phyloP scores from a whole-genome alignment of 2,329 filamentous ascomycete genomes.

The Talaromyces sp. region DNA sequence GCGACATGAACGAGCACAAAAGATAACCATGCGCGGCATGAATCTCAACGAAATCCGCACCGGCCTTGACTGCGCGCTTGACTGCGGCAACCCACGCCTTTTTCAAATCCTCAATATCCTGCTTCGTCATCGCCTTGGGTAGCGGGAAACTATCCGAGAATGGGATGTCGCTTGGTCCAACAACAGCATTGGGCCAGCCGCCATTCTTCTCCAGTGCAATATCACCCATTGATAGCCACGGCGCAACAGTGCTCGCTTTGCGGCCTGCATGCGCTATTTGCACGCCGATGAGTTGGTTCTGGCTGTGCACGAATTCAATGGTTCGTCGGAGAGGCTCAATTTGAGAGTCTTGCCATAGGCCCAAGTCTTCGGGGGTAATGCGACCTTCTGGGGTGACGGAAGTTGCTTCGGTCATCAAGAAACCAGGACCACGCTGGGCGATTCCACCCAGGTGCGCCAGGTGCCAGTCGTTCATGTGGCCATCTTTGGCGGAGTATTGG shows the following conservation, averaged over 20 bases:
- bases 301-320: slow-evolving; percentile 74
- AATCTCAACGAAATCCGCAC: slow-evolving; percentile 75
- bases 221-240: slow-evolving; percentile 37
- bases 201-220: slow-evolving; percentile 50
- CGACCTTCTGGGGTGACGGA: slow-evolving; percentile 71
- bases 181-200: slow-evolving; percentile 54
- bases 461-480: slow-evolving; percentile 77
- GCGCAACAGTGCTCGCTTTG: slow-evolving; percentile 58
- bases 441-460: slow-evolving; percentile 78
- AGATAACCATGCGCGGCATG: slow-evolving; percentile 80
- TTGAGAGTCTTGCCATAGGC: slow-evolving; percentile 82
- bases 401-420: slow-evolving; percentile 76
- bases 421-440: slow-evolving; percentile 67
- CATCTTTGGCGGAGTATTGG: slow-evolving; percentile 64
- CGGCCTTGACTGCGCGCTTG: slow-evolving; percentile 61
- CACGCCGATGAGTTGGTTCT: slow-evolving; percentile 71
- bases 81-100: slow-evolving; percentile 58
- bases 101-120: slow-evolving; percentile 66
- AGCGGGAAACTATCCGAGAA: slow-evolving; percentile 60
- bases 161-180: slow-evolving; percentile 57
- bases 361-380: slow-evolving; percentile 61
- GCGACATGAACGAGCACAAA: slow-evolving; percentile 66
- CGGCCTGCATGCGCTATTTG: slow-evolving; percentile 78
- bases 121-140: slow-evolving; percentile 65
- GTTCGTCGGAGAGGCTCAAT: slow-evolving; percentile 65